phyloP scores from a whole-genome alignment of 805 yeast genomes.

The Teunomyces lycoperdinae region DNA sequence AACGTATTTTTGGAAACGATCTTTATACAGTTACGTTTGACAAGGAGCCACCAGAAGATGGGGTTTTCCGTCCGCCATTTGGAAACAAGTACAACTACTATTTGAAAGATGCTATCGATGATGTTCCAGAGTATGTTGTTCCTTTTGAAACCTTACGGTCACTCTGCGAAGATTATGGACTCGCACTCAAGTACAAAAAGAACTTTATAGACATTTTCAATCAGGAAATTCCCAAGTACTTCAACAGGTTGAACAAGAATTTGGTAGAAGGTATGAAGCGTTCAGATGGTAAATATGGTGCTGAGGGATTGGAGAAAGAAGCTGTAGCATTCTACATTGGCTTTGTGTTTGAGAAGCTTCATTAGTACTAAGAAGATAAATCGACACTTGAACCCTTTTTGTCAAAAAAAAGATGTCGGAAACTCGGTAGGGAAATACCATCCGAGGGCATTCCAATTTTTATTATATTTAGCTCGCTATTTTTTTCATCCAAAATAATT shows the following conservation, averaged over 20 bases:
- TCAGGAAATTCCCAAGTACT: slow-evolving; percentile 70
- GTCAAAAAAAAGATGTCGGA: not conserved
- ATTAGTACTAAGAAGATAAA: not conserved
- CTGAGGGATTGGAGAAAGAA: slow-evolving; percentile 86
- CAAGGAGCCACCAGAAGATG: slow-evolving; percentile 72
- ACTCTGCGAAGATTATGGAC: slow-evolving; percentile 78
- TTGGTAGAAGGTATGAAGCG: slow-evolving; percentile 69
- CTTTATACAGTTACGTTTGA: slow-evolving; percentile 80
- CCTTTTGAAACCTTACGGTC: slow-evolving; percentile 87
- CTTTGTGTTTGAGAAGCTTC: slow-evolving; percentile 71
- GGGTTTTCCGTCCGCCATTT: slow-evolving; percentile 68
- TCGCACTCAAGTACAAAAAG: slow-evolving; percentile 68
- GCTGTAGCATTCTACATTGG: slow-evolving; percentile 85
- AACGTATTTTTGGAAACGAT: slow-evolving; percentile 77
- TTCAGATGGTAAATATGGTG: slow-evolving; percentile 78
- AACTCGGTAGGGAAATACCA: not conserved
- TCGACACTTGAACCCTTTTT: no score
- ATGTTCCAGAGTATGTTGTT: slow-evolving; percentile 95
- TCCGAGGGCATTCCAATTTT: not conserved
- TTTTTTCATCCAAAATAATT: not conserved
- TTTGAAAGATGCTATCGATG: slow-evolving; percentile 89
- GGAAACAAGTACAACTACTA: slow-evolving; percentile 84
- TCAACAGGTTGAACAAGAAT: slow-evolving; percentile 53
- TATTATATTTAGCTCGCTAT: not conserved
- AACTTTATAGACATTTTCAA: slow-evolving; percentile 81